A percentile compares a stretch with the other conserved stretches of the same genome.
Evolutionary conservation across 371 early-diverging fungal species (phyloP).

Genomic region (Haplosporangium sp.): DNA sequence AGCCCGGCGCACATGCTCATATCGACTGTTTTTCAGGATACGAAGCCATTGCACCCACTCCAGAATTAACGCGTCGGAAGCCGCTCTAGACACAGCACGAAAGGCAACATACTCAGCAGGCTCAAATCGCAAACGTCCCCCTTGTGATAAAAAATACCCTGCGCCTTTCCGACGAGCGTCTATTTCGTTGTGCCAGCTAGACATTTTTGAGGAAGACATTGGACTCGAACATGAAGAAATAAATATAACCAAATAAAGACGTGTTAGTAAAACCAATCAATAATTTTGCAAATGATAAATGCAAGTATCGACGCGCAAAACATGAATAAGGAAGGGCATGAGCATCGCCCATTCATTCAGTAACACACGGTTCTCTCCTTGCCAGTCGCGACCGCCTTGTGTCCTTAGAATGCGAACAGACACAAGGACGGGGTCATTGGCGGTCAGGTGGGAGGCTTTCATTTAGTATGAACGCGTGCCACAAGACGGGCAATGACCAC

Average conservation of each 20-base stretch:
- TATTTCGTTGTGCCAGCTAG: not conserved
- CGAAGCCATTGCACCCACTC: conserved; percentile 9
- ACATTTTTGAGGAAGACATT: not conserved
- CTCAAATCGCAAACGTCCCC: conserved; percentile 6
- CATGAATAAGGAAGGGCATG: not conserved
- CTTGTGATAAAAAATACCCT: conserved; percentile 11
- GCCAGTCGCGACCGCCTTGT: conserved; percentile 22
- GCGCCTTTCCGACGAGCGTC: conserved; percentile 2
- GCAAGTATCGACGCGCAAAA: not conserved
- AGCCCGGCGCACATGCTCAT: conserved; percentile 4
- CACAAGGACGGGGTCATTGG: conserved; percentile 12
- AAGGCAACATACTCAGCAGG: conserved; percentile 6
- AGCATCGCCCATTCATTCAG: not conserved
- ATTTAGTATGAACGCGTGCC: conserved; percentile 14
- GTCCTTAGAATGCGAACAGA: not conserved
- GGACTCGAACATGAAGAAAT: not conserved
- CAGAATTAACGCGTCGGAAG: not conserved
- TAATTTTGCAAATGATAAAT: not conserved
- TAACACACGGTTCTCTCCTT: conserved; percentile 7
- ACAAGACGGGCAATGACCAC: conserved; percentile 20
- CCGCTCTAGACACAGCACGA: not conserved
- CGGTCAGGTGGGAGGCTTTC: conserved; percentile 18
- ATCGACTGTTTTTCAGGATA: conserved; percentile 5
- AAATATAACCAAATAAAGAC: not conserved
- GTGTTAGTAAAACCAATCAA: not conserved